Base-by-base conservation (phyloP, 495 filamentous ascomycete species). In the Glarea lozoyensis region DNA sequence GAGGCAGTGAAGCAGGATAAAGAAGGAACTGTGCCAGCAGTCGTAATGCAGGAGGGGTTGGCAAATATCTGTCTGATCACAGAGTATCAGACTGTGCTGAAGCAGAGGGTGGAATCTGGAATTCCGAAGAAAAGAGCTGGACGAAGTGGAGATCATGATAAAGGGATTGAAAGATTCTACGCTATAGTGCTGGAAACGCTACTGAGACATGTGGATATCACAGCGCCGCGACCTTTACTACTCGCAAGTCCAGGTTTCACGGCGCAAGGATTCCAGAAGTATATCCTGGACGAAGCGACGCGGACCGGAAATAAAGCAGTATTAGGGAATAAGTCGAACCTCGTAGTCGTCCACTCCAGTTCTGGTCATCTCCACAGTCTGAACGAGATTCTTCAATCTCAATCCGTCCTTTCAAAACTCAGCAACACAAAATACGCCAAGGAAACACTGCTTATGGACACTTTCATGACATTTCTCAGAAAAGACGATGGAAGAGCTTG, bases 31-130 rank as follows among this genome's bases (percentile, higher is more conserved):
- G 75, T 92, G 16, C 80, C 85, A 31, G 92, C 90, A 1, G 81
- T 96, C 1, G 80, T 96, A 4, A 93, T 97, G 86, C 86, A 94
- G 46, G 90, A 96, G 52, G 92, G 90, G 0, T 49, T 93, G 25
- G 89, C 93, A 38, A 90, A 94, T 67, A 84, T 98, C 42, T 94
- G 88, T 60, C 73, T 94, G 15, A 86, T 98, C 48, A 93, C 88
- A 10, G 87, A 94, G 43, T 81, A 85, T 56, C 88, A 88, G 48
- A 97, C 90, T 2, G 70, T 96, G 48, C 59, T 95, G 46, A 82
- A 86, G 59, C 88, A 94, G 55, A 75, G 83, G 40, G 75, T 97
- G n/a, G 87, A 94, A 60, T 78, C 79, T 54, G 69, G 74, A 1
- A 76, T 97, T 21, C 87, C 92, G 11, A 76, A 80, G 58, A 97